Conservation (phyloP, 345 rosid species). For the Microthlaspi erraticum region DNA sequence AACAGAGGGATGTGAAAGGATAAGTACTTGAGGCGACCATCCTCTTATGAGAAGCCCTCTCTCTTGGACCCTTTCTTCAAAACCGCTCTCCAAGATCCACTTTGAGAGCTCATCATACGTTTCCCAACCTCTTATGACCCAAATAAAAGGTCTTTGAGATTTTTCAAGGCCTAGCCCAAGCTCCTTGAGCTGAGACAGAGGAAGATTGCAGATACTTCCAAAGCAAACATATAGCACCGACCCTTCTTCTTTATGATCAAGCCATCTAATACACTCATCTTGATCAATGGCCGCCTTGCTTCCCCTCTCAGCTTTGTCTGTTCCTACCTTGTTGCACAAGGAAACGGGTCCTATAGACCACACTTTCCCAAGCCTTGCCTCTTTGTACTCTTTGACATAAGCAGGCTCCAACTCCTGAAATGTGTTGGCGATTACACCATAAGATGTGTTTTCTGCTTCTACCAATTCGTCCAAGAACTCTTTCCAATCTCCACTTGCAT, state of each 20-base stretch:
- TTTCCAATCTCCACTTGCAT: not conserved
- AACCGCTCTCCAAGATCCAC: conserved; percentile 44
- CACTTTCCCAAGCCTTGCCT: conserved; percentile 33
- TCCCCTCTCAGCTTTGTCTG: conserved; percentile 21
- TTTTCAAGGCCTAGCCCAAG: not conserved
- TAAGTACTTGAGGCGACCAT: conserved; percentile 60
- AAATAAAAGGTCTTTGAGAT: conserved; percentile 39
- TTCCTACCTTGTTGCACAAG: no score
- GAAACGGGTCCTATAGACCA: conserved; percentile 41
- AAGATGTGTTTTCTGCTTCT: conserved; percentile 32
- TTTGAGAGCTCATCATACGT: conserved; percentile 32
- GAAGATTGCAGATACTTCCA: conserved; percentile 49
- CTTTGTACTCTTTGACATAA: conserved; percentile 40
- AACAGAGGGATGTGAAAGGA: conserved; percentile 50
- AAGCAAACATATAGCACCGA: conserved; percentile 19
- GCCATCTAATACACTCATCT: conserved; percentile 50
- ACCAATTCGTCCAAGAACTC: conserved; percentile 6
- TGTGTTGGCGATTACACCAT: conserved; percentile 35
- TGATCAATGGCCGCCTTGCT: conserved; percentile 22
- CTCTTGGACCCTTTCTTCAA: conserved; percentile 38
- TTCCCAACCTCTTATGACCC: conserved; percentile 49
- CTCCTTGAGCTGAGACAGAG: conserved; percentile 44
- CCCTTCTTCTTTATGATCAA: conserved; percentile 18
- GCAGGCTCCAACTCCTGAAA: conserved; percentile 44
- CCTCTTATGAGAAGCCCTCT: conserved; percentile 35